A percentile compares a stretch with the other conserved stretches of the same genome.
Conservation (phyloP, 805 yeast species). For the Saccharomycopsis guyanensis region DNA sequence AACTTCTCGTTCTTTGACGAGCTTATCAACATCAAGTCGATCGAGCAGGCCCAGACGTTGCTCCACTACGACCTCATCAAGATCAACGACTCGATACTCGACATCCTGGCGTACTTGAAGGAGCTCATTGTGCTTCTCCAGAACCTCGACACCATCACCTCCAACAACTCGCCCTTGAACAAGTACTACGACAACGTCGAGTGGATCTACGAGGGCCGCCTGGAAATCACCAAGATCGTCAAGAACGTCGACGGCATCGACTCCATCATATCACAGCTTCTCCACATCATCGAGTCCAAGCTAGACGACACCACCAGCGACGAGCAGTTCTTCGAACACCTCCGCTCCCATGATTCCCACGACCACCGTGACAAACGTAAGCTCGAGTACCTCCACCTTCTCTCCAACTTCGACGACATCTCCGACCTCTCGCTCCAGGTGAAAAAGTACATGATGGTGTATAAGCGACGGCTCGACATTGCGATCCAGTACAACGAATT, state of each 20-base stretch:
- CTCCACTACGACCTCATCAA: conserved; percentile 19
- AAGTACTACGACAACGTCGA: conserved; percentile 20
- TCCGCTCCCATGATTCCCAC: conserved; percentile 1
- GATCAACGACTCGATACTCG: conserved; percentile 27
- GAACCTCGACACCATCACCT: conserved; percentile 16
- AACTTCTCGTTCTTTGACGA: conserved; percentile 21
- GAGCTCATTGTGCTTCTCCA: conserved; percentile 16
- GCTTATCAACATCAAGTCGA: conserved; percentile 17
- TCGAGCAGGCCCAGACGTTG: conserved; percentile 19
- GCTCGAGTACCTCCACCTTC: conserved; percentile 18
- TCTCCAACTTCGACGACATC: conserved; percentile 24
- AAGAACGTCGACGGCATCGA: conserved; percentile 25
- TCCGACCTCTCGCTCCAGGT: conserved; percentile 27
- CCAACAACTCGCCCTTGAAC: conserved; percentile 18
- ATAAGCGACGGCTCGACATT: conserved; percentile 26
- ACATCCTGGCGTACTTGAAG: conserved; percentile 26
- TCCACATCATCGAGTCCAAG: conserved; percentile 23
- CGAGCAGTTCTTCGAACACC: conserved; percentile 10
- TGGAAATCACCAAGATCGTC: conserved; percentile 23
- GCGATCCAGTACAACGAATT: conserved; percentile 29
- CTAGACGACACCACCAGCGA: conserved; percentile 14
- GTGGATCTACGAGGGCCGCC: conserved; percentile 27
- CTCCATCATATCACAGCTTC: conserved; percentile 22
- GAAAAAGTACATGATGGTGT: conserved; percentile 22
- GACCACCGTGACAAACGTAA: conserved; percentile 12